Percentiles rank a stretch among this genome's conserved stretches.
Evolutionary conservation across 2,329 filamentous ascomycete genomes (phyloP).

Genomic region (Aspergillus puulaauensis): DNA sequence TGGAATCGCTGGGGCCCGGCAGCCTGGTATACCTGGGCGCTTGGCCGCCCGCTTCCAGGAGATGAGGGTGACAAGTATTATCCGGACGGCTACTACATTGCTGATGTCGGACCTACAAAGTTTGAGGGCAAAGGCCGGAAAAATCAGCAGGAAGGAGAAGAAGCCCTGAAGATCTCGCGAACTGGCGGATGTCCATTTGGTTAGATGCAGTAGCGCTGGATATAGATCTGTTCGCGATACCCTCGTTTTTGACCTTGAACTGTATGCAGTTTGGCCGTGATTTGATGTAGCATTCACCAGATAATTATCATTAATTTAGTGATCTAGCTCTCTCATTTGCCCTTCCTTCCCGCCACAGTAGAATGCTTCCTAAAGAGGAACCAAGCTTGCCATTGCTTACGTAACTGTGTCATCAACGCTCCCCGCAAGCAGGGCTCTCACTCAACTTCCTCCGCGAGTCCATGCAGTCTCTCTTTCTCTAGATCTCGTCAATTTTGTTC

Average conservation of each 20-base stretch:
- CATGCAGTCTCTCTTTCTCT: not conserved
- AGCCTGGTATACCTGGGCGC: slow-evolving; percentile 50
- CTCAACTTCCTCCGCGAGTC: not conserved
- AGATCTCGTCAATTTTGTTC: not conserved
- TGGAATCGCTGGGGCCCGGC: slow-evolving; percentile 63
- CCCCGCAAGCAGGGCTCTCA: slow-evolving; percentile 2
- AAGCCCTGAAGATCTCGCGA: slow-evolving; percentile 47
- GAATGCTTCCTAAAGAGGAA: not conserved
- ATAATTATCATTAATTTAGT: not conserved
- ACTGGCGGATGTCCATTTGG: slow-evolving; percentile 52
- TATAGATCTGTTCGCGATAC: not conserved
- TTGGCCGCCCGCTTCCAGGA: slow-evolving; percentile 50
- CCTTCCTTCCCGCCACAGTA: not conserved
- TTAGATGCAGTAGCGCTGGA: slow-evolving; percentile 6
- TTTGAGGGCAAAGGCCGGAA: slow-evolving; percentile 52
- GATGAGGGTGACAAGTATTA: slow-evolving; percentile 48
- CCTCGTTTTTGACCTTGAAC: not conserved
- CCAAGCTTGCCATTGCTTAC: slow-evolving; percentile 6
- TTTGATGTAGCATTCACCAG: not conserved
- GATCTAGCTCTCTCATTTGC: too few species aligned
- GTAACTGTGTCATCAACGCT: slow-evolving; percentile 10
- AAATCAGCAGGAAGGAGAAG: slow-evolving; percentile 27
- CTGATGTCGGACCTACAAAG: slow-evolving; percentile 62
- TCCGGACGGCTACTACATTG: slow-evolving; percentile 50
- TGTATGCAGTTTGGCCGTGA: not conserved